These are phyloP conservation scores for Paecilomyces dactylethromorphus DNA, from an alignment of 2,329 filamentous ascomycete genomes.

Conservation along the genomic window DNA sequence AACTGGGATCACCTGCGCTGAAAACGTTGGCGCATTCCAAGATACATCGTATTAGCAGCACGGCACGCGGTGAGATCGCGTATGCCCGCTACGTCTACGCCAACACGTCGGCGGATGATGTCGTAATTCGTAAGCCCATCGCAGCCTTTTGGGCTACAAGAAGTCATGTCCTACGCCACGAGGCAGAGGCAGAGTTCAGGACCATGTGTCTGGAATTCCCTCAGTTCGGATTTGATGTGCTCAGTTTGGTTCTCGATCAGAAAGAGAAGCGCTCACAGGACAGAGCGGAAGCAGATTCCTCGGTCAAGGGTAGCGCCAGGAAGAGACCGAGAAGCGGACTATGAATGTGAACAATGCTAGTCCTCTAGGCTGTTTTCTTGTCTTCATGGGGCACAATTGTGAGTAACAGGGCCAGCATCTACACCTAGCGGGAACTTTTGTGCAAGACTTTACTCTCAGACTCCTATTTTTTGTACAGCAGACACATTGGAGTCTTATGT, in stretches of 20 bases:
- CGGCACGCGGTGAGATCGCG: constrained; percentile 80
- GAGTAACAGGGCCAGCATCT: not conserved
- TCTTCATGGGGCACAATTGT: not conserved
- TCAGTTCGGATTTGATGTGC: constrained; percentile 87
- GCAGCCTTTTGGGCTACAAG: constrained; percentile 86
- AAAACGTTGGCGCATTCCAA: constrained; percentile 76
- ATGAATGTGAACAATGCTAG: constrained; percentile 6
- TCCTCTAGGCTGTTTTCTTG: not conserved
- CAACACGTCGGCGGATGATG: constrained; percentile 63
- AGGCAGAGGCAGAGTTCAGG: constrained; percentile 81
- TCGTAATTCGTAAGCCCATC: constrained; percentile 69
- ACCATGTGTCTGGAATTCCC: constrained; percentile 80
- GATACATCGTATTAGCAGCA: constrained; percentile 86
- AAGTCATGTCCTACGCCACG: constrained; percentile 72
- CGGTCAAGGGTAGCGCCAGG: constrained; percentile 28
- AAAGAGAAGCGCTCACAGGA: constrained; percentile 36
- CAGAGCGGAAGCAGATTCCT: constrained; percentile 27
- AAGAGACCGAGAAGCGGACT: constrained; percentile 30
- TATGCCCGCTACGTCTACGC: constrained; percentile 89
- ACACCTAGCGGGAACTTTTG: not conserved
- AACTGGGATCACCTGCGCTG: constrained; percentile 61
- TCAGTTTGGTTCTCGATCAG: constrained; percentile 51
- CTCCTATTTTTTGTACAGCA: too few species aligned
- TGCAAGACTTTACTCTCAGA: too few species aligned
- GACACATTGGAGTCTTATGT: too few species aligned